Evolutionary conservation across 192 early-diverging fungal species (phyloP).

Genomic region (Phlyctochytrium planicorne): DNA sequence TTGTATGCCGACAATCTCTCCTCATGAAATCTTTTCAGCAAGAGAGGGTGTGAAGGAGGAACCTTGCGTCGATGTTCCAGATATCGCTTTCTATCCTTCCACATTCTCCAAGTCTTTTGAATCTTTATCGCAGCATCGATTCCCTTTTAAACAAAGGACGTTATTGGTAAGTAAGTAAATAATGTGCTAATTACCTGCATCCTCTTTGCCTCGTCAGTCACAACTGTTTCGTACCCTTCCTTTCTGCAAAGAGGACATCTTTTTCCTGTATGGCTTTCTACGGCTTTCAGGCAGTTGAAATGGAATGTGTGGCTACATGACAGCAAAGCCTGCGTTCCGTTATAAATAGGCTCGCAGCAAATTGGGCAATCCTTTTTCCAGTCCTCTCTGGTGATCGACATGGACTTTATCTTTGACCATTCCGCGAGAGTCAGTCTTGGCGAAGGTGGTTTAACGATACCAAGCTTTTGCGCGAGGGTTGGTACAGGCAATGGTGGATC

Average conservation of each 20-base stretch:
- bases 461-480: neutral
- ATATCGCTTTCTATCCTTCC: neutral
- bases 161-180: no score
- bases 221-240: neutral
- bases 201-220: neutral
- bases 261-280: neutral
- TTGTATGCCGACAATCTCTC: neutral
- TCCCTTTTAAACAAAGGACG: no score
- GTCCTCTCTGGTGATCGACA: neutral
- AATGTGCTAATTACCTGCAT: neutral
- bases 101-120: neutral
- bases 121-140: neutral
- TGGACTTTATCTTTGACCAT: neutral
- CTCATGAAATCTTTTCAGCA: neutral
- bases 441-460: neutral
- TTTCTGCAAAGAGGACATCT: neutral
- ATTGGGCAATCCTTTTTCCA: conserved; percentile 1
- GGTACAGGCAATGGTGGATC: neutral
- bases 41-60: neutral
- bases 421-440: neutral
- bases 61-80: neutral
- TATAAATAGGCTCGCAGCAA: neutral
- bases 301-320: conserved; percentile 4
- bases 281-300: neutral
- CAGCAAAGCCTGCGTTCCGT: neutral